phyloP scores from a whole-genome alignment of 2,329 filamentous ascomycete genomes.

The Colletotrichum tanaceti region DNA sequence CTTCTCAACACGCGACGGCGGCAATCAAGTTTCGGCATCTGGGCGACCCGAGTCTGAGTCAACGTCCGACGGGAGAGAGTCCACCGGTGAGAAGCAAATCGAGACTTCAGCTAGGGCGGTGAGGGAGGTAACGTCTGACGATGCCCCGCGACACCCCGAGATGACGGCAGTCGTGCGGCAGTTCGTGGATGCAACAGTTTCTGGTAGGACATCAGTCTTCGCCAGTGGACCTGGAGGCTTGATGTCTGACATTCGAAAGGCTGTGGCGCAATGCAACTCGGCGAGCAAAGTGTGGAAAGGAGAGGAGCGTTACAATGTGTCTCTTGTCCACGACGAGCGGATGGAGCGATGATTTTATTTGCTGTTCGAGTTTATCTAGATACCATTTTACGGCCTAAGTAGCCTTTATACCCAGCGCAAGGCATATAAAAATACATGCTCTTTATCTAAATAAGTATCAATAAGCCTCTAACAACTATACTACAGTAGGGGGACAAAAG shows the following conservation, averaged over 20 bases:
- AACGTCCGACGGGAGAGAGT: constrained; percentile 16
- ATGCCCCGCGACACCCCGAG: constrained; percentile 55
- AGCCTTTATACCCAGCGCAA: too few species aligned
- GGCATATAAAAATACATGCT: too few species aligned
- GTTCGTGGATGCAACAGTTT: constrained; percentile 60
- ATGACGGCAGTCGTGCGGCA: constrained; percentile 58
- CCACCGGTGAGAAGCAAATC: constrained; percentile 44
- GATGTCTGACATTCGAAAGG: constrained; percentile 66
- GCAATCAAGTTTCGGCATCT: constrained; percentile 28
- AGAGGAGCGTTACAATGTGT: constrained; percentile 66
- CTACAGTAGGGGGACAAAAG: too few species aligned
- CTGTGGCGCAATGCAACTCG: constrained; percentile 66
- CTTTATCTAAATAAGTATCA: too few species aligned
- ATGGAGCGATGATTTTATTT: constrained; percentile 58
- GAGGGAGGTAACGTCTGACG: constrained; percentile 32
- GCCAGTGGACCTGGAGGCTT: constrained; percentile 71
- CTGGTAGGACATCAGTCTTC: constrained; percentile 66
- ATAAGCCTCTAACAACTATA: too few species aligned
- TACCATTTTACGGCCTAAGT: too few species aligned
- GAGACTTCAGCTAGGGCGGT: constrained; percentile 40
- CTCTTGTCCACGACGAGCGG: constrained; percentile 70
- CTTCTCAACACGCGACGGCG: constrained; percentile 67
- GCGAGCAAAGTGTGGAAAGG: constrained; percentile 67
- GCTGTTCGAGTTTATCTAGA: neutral
- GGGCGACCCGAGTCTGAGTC: constrained; percentile 41